phyloP scores from a whole-genome alignment of 148 eudicot genomes.

The Rhododendron mucronatum region DNA sequence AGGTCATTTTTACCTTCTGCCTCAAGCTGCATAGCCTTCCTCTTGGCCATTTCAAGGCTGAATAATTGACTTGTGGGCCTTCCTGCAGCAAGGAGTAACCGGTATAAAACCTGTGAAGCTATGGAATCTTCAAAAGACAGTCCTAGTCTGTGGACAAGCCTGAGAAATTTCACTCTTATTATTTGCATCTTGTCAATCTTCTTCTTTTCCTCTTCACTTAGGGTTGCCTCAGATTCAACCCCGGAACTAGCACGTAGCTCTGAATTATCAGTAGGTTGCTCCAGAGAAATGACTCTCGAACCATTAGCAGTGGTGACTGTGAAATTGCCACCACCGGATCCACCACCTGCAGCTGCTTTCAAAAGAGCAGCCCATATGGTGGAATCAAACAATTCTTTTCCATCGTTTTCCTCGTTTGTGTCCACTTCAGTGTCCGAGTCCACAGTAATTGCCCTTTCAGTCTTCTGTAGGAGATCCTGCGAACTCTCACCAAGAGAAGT shows the following conservation, averaged over 20 bases:
- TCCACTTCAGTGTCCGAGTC: conserved; percentile 13
- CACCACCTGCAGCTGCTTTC: conserved; percentile 15
- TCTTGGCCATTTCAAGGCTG: conserved; percentile 20
- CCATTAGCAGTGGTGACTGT: conserved; percentile 6
- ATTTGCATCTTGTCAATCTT: conserved; percentile 25
- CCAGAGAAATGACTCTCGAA: conserved; percentile 2
- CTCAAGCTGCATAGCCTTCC: conserved; percentile 23
- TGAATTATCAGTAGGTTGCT: not conserved
- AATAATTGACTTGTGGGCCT: conserved; percentile 4
- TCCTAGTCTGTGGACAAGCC: conserved; percentile 30
- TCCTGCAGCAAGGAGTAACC: conserved; percentile 23
- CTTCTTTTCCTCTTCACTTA: conserved; percentile 27
- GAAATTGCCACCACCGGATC: conserved; percentile 4
- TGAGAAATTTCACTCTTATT: conserved; percentile 22
- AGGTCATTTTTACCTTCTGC: conserved; percentile 17
- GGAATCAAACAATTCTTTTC: conserved; percentile 17
- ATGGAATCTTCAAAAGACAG: conserved; percentile 31
- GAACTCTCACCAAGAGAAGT: conserved; percentile 17
- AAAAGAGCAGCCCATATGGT: conserved; percentile 13
- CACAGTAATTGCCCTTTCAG: conserved; percentile 1
- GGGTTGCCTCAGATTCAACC: conserved; percentile 11
- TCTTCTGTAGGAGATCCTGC: conserved; percentile 1
- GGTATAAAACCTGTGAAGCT: conserved; percentile 26
- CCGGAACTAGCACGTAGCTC: not conserved
- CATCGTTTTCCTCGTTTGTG: conserved; percentile 6